These are phyloP conservation scores for Xanthoconium purpureum DNA, from an alignment of 768 basidiomycete species.

Conservation along the genomic window DNA sequence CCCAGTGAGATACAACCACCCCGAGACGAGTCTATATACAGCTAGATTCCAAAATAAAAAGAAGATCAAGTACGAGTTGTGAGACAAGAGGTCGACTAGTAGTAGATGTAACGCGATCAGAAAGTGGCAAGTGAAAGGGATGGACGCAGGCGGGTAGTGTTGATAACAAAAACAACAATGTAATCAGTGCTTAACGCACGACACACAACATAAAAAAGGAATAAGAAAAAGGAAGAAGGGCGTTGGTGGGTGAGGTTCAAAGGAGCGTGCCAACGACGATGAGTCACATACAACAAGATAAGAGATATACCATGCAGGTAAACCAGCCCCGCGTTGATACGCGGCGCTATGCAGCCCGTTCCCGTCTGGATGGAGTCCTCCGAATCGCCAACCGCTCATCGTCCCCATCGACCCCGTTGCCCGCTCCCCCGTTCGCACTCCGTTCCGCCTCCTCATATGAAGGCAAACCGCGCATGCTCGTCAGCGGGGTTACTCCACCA, in stretches of 20 bases:
- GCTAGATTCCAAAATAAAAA: background rate
- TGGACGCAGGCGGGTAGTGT: too few relatives aligned
- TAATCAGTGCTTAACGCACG: background rate
- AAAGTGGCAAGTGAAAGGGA: background rate
- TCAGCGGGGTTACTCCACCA: constrained; percentile 85
- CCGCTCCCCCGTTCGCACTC: background rate
- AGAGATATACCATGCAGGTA: background rate
- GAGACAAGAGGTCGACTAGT: background rate
- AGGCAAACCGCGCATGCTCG: constrained; percentile 73
- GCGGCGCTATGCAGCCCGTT: background rate
- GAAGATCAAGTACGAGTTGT: background rate
- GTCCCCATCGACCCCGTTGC: background rate
- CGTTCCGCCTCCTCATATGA: constrained; percentile 74
- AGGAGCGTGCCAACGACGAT: background rate
- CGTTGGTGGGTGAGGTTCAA: background rate
- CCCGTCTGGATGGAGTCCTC: background rate
- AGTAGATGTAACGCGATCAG: background rate
- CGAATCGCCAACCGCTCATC: constrained; percentile 14
- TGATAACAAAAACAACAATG: too few relatives aligned
- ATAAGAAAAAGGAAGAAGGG: background rate
- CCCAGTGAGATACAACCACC: background rate
- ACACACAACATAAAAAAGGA: background rate
- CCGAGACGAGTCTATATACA: background rate
- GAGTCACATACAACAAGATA: background rate
- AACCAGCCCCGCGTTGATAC: too few relatives aligned